These are phyloP conservation scores for Cadophora luteo-olivacea DNA, from an alignment of 2,329 filamentous ascomycete genomes.

Conservation along the genomic window DNA sequence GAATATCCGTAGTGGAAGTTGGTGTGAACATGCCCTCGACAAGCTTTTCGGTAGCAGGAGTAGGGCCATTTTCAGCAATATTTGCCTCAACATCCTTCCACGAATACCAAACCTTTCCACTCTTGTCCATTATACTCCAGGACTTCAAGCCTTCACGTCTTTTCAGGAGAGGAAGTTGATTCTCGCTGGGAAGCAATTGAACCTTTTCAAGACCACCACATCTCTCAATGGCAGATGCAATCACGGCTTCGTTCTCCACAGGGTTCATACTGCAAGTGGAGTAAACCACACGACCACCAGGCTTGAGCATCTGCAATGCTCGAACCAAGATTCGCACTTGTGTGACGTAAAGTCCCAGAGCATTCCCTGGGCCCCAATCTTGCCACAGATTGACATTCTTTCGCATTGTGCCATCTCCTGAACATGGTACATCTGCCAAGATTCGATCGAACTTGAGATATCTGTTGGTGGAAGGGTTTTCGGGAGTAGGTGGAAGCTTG, in stretches of 20 bases:
- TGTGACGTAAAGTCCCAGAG: constrained; percentile 83
- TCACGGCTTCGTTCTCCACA: constrained; percentile 93
- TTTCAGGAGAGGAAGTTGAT: constrained; percentile 78
- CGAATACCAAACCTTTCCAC: constrained; percentile 76
- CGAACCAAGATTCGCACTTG: constrained; percentile 91
- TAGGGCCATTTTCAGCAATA: constrained; percentile 64
- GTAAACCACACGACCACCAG: constrained; percentile 93
- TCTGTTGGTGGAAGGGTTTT: constrained; percentile 61
- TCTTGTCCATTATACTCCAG: constrained; percentile 94
- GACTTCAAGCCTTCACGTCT: constrained; percentile 76
- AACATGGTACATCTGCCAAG: constrained; percentile 94
- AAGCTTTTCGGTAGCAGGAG: constrained; percentile 68
- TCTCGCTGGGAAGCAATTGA: constrained; percentile 81
- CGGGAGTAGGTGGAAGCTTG: constrained; percentile 70
- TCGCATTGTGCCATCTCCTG: constrained; percentile 89
- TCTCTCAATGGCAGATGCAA: constrained; percentile 85
- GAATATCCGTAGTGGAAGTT: constrained; percentile 62
- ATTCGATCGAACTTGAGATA: constrained; percentile 98
- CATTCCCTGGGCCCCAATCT: constrained; percentile 90
- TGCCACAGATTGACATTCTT: constrained; percentile 97
- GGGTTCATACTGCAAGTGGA: constrained; percentile 99
- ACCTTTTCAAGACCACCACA: constrained; percentile 86
- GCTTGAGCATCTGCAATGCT: constrained; percentile 94
- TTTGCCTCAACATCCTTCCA: constrained; percentile 83
- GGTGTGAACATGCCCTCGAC: constrained; percentile 84